Conservation (phyloP, 805 yeast species). For the Monosporozyma solicola region DNA sequence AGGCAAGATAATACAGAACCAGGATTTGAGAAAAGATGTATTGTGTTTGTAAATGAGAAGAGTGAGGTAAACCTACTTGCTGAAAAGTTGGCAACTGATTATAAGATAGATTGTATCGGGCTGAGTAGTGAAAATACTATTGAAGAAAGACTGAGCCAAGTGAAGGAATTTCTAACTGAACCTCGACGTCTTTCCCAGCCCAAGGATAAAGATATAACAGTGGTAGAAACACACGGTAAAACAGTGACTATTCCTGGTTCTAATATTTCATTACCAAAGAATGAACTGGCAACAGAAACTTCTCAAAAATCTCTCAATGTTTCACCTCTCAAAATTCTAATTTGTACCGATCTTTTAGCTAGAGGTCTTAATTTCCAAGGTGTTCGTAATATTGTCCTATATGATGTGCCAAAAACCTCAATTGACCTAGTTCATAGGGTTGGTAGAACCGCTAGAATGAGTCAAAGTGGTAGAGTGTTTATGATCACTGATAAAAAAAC, state of each 20-base stretch:
- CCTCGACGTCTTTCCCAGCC: slow-evolving; percentile 27
- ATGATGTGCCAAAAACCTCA: slow-evolving; percentile 78
- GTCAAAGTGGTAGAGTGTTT: slow-evolving; percentile 79
- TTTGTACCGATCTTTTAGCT: slow-evolving; percentile 83
- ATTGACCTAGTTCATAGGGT: slow-evolving; percentile 84
- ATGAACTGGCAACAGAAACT: not conserved
- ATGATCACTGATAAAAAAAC: slow-evolving; percentile 59
- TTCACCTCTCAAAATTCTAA: slow-evolving; percentile 48
- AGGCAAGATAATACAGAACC: slow-evolving; percentile 73
- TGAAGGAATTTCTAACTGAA: slow-evolving; percentile 56
- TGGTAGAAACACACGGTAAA: not conserved
- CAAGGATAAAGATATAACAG: not conserved
- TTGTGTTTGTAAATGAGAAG: slow-evolving; percentile 77
- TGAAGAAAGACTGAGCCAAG: slow-evolving; percentile 48
- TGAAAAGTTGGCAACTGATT: slow-evolving; percentile 38
- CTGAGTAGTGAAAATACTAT: slow-evolving; percentile 58
- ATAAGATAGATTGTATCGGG: slow-evolving; percentile 52
- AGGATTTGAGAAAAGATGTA: slow-evolving; percentile 65
- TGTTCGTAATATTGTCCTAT: slow-evolving; percentile 70
- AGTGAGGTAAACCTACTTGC: slow-evolving; percentile 53
- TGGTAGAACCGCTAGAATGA: slow-evolving; percentile 93
- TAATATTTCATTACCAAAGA: slow-evolving; percentile 23
- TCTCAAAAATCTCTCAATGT: not conserved
- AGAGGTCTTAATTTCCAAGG: slow-evolving; percentile 84
- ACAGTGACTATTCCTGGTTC: slow-evolving; percentile 26